Evolutionary conservation across 352 stramenopile species (phyloP).

Genomic region (Halophytophthora batemanensis): DNA sequence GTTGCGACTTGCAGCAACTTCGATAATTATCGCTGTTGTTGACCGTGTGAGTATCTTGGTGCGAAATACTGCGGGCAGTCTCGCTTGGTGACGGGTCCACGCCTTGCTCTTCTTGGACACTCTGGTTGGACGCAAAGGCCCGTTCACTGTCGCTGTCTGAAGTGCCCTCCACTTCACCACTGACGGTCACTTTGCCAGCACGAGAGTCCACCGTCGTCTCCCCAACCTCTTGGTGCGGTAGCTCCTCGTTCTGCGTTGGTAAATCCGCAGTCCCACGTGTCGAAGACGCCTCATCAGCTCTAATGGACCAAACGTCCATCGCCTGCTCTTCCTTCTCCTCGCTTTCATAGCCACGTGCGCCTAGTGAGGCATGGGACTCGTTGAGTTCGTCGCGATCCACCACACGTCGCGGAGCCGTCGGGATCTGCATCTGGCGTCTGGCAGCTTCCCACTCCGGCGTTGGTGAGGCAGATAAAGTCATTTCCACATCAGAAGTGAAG

Average conservation of each 20-base stretch:
- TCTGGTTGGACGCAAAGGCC: conserved; percentile 1
- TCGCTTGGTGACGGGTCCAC: not conserved
- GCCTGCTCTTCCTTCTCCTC: conserved; percentile 1
- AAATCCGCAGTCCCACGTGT: not conserved
- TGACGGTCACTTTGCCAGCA: not conserved
- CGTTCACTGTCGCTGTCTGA: not conserved
- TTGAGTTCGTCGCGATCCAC: conserved; percentile 1
- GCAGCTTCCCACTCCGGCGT: conserved; percentile 42
- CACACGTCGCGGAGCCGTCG: conserved; percentile 9
- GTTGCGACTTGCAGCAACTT: conserved; percentile 63
- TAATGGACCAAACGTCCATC: not conserved
- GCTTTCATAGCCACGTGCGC: conserved; percentile 1
- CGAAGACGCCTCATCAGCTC: not conserved
- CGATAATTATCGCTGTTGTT: conserved; percentile 17
- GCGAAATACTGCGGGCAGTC: not conserved
- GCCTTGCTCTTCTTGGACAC: not conserved
- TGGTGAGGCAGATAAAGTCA: conserved; percentile 30
- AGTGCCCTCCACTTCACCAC: not conserved
- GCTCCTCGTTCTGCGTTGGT: no score
- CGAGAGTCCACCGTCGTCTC: no score
- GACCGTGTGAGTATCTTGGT: conserved; percentile 4
- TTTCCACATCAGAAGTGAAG: conserved; percentile 48
- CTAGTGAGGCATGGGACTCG: conserved; percentile 1
- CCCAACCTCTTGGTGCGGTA: no score
- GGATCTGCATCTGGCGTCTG: conserved; percentile 29